Percentiles rank a stretch among this genome's conserved stretches.
These are phyloP conservation scores for Mollisiaceae sp. DNA, from an alignment of 2,329 filamentous ascomycete genomes.

Conservation along the genomic window DNA sequence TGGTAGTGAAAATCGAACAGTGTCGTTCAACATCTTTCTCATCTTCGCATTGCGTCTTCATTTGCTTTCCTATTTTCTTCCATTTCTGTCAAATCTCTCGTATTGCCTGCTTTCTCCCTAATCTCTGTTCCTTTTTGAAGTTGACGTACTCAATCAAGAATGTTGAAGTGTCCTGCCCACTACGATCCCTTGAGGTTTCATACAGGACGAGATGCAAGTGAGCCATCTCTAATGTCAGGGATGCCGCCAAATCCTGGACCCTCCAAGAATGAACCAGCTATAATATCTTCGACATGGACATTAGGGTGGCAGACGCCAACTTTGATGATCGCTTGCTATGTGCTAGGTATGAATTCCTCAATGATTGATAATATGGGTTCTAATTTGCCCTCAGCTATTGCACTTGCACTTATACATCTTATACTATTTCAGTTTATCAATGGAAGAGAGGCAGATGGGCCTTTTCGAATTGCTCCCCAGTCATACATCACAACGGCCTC, in stretches of 20 bases:
- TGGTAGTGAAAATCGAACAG: too few relatives aligned
- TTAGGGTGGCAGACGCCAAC: slow-evolving; percentile 35
- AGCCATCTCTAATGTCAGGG: background rate
- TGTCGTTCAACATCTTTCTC: too few relatives aligned
- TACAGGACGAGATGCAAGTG: too few relatives aligned
- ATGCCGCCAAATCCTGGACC: slow-evolving; percentile 12
- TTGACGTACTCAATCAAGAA: background rate
- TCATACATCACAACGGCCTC: slow-evolving; percentile 33
- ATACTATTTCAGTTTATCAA: slow-evolving; percentile 32
- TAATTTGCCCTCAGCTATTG: slow-evolving; percentile 23
- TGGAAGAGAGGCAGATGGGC: slow-evolving; percentile 32
- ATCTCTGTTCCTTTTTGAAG: background rate
- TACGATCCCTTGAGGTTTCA: too few relatives aligned
- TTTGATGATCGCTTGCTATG: slow-evolving; percentile 30
- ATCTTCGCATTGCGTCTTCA: too few relatives aligned
- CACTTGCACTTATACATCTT: slow-evolving; percentile 29
- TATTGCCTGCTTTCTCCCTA: too few relatives aligned
- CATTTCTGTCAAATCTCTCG: background rate
- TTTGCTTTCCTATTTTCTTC: background rate
- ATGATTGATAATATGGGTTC: background rate
- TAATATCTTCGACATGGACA: slow-evolving; percentile 32
- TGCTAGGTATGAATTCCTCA: slow-evolving; percentile 23
- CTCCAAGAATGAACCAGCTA: slow-evolving; percentile 21
- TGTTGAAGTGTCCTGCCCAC: too few relatives aligned
- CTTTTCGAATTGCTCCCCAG: slow-evolving; percentile 30